Conservation (phyloP, 768 basidiomycete genomes). For the Rhodosporidiobolus odoratus region DNA sequence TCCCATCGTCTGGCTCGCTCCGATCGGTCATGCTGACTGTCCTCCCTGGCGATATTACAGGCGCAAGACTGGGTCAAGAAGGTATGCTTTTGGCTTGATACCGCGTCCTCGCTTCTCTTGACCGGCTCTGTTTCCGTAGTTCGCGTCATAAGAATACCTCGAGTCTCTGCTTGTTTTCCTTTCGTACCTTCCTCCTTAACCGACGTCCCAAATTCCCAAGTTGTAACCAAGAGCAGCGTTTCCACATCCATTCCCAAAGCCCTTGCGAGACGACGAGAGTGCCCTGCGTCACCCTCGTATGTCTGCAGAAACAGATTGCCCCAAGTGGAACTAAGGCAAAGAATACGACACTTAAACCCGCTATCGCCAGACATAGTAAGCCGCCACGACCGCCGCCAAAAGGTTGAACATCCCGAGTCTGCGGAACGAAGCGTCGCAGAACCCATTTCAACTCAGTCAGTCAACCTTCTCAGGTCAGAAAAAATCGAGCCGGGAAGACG, state of each 20-base stretch:
- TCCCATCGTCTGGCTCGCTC: neutral
- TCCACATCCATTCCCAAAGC: too few species aligned
- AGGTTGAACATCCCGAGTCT: constrained; percentile 22
- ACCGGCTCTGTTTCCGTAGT: neutral
- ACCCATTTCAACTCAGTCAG: too few species aligned
- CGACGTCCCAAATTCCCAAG: neutral
- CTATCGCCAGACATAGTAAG: neutral
- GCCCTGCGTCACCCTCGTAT: too few species aligned
- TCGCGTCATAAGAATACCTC: too few species aligned
- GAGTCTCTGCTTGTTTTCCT: too few species aligned
- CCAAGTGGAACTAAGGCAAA: neutral
- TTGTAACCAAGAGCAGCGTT: too few species aligned
- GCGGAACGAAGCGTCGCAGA: neutral
- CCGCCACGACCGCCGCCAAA: neutral
- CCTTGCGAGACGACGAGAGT: neutral
- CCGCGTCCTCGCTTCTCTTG: neutral
- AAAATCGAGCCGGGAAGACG: too few species aligned
- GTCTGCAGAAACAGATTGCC: too few species aligned
- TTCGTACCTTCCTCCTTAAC: neutral
- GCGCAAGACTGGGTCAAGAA: constrained; percentile 40
- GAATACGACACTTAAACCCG: neutral
- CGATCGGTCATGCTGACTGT: neutral
- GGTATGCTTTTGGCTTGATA: neutral
- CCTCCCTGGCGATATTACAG: neutral
- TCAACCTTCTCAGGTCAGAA: too few species aligned